A percentile compares a stretch with the other conserved stretches of the same genome.
Conservation (phyloP, 78 protist genomes). For the Dictyostelium intermedium region DNA sequence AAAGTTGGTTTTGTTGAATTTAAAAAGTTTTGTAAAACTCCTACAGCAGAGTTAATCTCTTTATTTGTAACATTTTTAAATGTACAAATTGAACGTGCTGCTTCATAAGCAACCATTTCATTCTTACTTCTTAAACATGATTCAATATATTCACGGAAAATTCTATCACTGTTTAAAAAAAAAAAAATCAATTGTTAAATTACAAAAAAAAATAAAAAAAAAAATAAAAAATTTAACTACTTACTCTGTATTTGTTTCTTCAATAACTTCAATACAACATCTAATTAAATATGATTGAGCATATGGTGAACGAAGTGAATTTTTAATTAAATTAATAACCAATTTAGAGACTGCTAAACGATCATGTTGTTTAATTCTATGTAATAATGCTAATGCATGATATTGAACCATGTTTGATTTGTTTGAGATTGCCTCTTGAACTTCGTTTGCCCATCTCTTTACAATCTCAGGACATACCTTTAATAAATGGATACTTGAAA, state of each 20-base stretch:
- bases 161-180: conserved; percentile 33
- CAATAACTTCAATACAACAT: conserved; percentile 78
- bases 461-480: conserved; percentile 89
- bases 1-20: conserved; percentile 91
- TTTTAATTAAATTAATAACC: conserved; percentile 81
- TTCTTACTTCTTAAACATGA: conserved; percentile 87
- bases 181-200: not conserved
- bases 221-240: not conserved
- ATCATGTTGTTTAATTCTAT: conserved; percentile 92
- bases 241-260: conserved; percentile 77
- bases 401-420: conserved; percentile 94
- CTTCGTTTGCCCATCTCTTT: conserved; percentile 77
- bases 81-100: conserved; percentile 96
- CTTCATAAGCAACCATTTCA: conserved; percentile 98
- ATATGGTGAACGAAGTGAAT: conserved; percentile 87
- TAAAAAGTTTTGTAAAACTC: conserved; percentile 94
- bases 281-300: conserved; percentile 94
- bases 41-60: conserved; percentile 92
- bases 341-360: conserved; percentile 92
- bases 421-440: conserved; percentile 85
- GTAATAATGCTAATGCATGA: conserved; percentile 95
- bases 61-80: conserved; percentile 84
- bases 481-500: conserved; percentile 93
- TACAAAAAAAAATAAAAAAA: not conserved
- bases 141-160: conserved; percentile 87